phyloP scores from a whole-genome alignment of 495 filamentous ascomycete genomes.

The Penicillium parvum region DNA sequence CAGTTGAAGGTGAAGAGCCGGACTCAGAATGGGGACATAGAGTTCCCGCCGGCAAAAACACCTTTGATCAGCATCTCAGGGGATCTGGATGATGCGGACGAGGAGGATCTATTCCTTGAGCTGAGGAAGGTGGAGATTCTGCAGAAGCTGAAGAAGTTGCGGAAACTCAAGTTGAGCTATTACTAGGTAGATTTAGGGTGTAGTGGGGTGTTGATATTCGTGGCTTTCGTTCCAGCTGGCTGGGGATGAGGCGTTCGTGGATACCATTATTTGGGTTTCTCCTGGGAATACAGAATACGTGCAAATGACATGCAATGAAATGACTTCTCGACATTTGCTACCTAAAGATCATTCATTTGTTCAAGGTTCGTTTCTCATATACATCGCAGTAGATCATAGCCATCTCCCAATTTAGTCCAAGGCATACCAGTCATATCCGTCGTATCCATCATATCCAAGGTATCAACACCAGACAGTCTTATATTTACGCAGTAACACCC shows the following conservation, averaged over 20 bases:
- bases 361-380: not conserved
- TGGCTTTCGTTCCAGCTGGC: not conserved
- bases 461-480: too few species aligned
- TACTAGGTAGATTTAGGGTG: too few species aligned
- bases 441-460: too few species aligned
- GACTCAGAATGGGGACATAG: slow-evolving; percentile 14
- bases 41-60: slow-evolving; percentile 13
- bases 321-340: too few species aligned
- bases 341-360: too few species aligned
- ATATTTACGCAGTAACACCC: not conserved
- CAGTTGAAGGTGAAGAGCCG: slow-evolving; percentile 9
- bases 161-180: slow-evolving; percentile 24
- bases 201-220: too few species aligned
- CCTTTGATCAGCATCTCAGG: slow-evolving; percentile 22
- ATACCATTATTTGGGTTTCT: not conserved
- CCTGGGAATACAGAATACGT: too few species aligned
- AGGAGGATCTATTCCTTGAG: slow-evolving; percentile 40
- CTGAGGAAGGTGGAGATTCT: slow-evolving; percentile 39
- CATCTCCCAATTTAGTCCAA: too few species aligned
- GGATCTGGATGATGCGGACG: slow-evolving; percentile 37
- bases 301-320: too few species aligned
- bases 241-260: not conserved
- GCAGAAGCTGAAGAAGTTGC: slow-evolving; percentile 36
- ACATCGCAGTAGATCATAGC: not conserved
- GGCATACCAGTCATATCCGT: not conserved